Base-by-base conservation (phyloP, 2,329 filamentous ascomycete species). In the Akanthomyces dipterigenus region DNA sequence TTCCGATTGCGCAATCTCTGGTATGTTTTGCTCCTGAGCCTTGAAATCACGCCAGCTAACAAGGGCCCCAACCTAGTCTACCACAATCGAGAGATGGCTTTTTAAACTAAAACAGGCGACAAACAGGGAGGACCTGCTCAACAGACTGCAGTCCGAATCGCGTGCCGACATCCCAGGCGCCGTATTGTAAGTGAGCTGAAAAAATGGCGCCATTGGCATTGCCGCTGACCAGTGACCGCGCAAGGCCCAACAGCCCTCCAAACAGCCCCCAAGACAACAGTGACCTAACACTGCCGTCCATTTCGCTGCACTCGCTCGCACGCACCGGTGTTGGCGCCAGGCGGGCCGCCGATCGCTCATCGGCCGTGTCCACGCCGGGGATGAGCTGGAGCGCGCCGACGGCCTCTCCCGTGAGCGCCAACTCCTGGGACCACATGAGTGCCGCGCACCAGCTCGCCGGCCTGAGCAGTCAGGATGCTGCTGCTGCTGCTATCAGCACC, bases 1-100 rank as follows among this genome's bases (percentile, higher is more conserved):
- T 77, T 38, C 75, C 75, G 0, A 69, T 77, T 43, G 72, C 75
- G 11, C 73, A 72, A 22, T 73, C 73, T n/a, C 53, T 77, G 64
- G 74, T 76, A 65, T 59, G 73, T 67, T 49, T 28, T 28, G n/a
- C 45, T 3, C 22, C 63, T 50, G 8, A 16, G 16, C 28, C n/a
- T n/a, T 9, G 36, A 24, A 18, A 45, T 36, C 11, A 46, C 6
- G 11, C 16, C n/a, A 53, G 14, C 2, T 48, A 34, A 22, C 51
- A 55, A 14, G 18, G 5, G 8, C 4, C 31, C 6, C 31, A 8
- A 34, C 11, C 43, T 31, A 76, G 74, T 71, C 72, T n/a, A 69
- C 66, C 8, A 76, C 75, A 0, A 73, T 75, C 9, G 74, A 75
- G 46, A 67, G 73, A 45, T 77, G 75, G 75, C 54, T 77, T 12